A percentile compares a stretch with the other conserved stretches of the same genome.
These are phyloP conservation scores for Ophiostoma novo-ulmi DNA, from an alignment of 2,329 filamentous ascomycete species.

Conservation along the genomic window DNA sequence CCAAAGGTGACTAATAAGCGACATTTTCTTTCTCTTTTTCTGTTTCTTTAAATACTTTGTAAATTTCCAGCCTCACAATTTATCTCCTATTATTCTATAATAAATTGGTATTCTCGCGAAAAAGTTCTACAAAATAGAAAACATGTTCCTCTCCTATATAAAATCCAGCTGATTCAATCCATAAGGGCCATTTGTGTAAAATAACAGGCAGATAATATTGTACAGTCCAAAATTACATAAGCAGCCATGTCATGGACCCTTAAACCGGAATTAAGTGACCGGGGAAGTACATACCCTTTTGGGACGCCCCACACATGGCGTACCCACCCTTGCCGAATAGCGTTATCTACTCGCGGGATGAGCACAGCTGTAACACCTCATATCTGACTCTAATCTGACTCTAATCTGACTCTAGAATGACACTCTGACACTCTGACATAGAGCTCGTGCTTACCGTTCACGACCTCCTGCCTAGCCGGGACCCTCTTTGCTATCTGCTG, in stretches of 20 bases:
- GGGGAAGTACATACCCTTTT: neutral
- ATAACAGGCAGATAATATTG: neutral
- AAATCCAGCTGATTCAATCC: too few species aligned
- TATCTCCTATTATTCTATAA: too few species aligned
- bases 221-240: neutral
- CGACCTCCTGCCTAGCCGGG: neutral
- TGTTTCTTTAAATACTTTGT: too few species aligned
- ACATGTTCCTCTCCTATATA: too few species aligned
- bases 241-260: neutral
- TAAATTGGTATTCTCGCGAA: too few species aligned
- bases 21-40: too few species aligned
- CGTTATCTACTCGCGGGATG: constrained; percentile 15
- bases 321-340: constrained; percentile 14
- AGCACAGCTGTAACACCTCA: neutral
- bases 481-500: neutral
- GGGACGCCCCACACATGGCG: neutral
- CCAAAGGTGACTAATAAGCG: too few species aligned
- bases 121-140: too few species aligned
- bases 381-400: neutral
- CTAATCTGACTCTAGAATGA: neutral
- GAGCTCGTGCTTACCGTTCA: neutral
- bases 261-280: neutral
- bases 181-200: too few species aligned
- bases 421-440: neutral
- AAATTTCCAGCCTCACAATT: too few species aligned